Base-by-base conservation (phyloP, 179 eudicot genomes). In the Beta corolliflora region DNA sequence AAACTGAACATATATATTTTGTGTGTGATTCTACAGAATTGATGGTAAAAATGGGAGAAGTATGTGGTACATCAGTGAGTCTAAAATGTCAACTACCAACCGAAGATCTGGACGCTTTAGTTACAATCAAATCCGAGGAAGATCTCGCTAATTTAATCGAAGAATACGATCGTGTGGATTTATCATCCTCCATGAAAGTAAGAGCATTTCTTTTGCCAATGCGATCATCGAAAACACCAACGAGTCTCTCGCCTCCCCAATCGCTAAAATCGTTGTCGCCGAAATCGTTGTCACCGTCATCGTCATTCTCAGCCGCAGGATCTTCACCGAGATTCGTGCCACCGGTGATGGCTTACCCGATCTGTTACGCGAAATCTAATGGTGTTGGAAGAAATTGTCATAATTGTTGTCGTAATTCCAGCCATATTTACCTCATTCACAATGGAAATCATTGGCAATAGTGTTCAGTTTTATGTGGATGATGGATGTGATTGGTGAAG, bases 61-160 rank as follows among this genome's bases (percentile, higher is more conserved):
- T 94, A 76, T 91, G 95, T 66, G 93, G 94, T 23, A 19, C 80
- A 10, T 87, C 93, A 21, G 92, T 89, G 83, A 84, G 41, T 8
- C 60, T 94, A 60, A 45, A 95, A 71, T 93, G 97, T 73, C 98
- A 94, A 65, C 80, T 93, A 60, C 98, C 98, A 25, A 85, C 84
- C 0, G 98, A 94, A 79, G 98, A 94, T 75, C 81, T 94, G 5
- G 98, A 94, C 58, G 97, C 92, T 16, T 73, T 94, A 12, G 86
- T 94, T 16, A 83, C 97, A 18, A 77, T 94, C 71, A 94, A 95
- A 71, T 94, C 92, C 7, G 91, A 92, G 58, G 98, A 94, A 67
- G 98, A 94, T 75, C 89, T 94, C 3, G 81, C 55, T 0, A 94
- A 94, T 78, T 82, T 94, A 21, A 82, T 94, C 83, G 97, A 94